Base-by-base conservation (phyloP, 2,329 filamentous ascomycete genomes). In the Fusarium xylarioides region DNA sequence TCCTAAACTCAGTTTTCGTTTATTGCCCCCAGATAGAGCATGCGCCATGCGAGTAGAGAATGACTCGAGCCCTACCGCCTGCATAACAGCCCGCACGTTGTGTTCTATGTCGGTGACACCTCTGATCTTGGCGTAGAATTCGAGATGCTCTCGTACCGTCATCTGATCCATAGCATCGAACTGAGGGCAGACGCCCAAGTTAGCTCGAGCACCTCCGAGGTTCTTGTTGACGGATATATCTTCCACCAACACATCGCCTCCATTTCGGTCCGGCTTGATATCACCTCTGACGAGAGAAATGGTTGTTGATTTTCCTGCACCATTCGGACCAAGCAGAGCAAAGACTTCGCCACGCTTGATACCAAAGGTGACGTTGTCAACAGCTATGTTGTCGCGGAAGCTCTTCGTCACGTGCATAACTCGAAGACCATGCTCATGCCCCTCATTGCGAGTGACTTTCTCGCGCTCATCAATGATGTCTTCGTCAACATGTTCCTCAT, bases 281-380 rank as follows among this genome's bases (percentile, higher is more conserved):
- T 98, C 95, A n/a, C 95, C 95, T 70, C 95, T 90, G 73, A 98
- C 94, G 47, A 97, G 85, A 4, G 92, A 94, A 75, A 98, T 97
- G 1, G 93, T 97, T 0, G 95, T 97, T 0, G 92, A 94, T 78
- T 98, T 98, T 64, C 95, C 95, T 3, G 95, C 95, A 30, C 95
- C 95, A 78, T 97, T 97, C 21, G 95, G 95, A 0, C 95, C 95
- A 2, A 98, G 88, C 0, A 98, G 87, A 1, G 95, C 95, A 82
- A 97, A 97, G 2, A 97, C 93, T 79, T 97, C 92, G 55, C 93
- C 92, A 54, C 89, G 90, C 21, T 89, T 88, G 37, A 98, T 92
- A 23, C 92, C 92, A 77, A 98, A 97, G 1, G 92, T 93, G 46
- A 97, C 89, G 76, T 97, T 93, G 75, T 97, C 91, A n/a, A 98